Percentiles rank a stretch among this genome's conserved stretches.
Evolutionary conservation across 129 eudicot species (phyloP).

Genomic region (Scalesia atractyloides): DNA sequence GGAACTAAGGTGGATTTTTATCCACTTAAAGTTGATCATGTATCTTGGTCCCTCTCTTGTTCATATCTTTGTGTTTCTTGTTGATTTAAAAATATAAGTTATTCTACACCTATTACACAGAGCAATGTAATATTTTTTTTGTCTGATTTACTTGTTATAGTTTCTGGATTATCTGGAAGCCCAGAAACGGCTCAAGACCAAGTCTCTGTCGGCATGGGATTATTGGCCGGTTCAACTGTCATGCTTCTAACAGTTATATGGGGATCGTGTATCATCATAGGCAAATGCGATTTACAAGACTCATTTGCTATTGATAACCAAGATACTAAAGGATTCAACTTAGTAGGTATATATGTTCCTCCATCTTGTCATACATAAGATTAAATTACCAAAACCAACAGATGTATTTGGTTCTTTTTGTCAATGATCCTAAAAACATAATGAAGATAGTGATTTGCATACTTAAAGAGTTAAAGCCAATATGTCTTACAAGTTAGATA

Average conservation of each 20-base stretch:
- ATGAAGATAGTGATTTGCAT: neutral
- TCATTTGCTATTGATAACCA: slow-evolving; percentile 49
- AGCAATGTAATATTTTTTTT: neutral
- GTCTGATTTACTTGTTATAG: slow-evolving; percentile 38
- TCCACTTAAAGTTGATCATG: too few species aligned
- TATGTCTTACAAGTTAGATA: neutral
- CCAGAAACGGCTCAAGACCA: slow-evolving; percentile 73
- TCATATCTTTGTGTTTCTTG: too few species aligned
- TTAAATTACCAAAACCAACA: neutral
- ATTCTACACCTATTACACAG: neutral
- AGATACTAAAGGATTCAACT: slow-evolving; percentile 63
- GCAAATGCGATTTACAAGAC: slow-evolving; percentile 68
- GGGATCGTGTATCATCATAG: slow-evolving; percentile 79
- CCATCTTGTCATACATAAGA: neutral
- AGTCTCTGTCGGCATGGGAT: slow-evolving; percentile 91
- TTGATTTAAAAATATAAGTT: neutral
- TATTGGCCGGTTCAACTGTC: slow-evolving; percentile 87
- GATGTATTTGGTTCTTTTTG: neutral
- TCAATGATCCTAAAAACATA: neutral
- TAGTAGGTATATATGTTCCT: slow-evolving; percentile 55
- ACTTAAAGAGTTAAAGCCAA: neutral
- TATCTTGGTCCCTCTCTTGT: too few species aligned
- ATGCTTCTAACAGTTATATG: slow-evolving; percentile 80
- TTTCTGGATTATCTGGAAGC: slow-evolving; percentile 89
- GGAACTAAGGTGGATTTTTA: too few species aligned